Evolutionary conservation across 1,284 basidiomycete species (phyloP), one percentile per base, ranked within the genome.

Genomic region (Cryptococcus sp.): DNA sequence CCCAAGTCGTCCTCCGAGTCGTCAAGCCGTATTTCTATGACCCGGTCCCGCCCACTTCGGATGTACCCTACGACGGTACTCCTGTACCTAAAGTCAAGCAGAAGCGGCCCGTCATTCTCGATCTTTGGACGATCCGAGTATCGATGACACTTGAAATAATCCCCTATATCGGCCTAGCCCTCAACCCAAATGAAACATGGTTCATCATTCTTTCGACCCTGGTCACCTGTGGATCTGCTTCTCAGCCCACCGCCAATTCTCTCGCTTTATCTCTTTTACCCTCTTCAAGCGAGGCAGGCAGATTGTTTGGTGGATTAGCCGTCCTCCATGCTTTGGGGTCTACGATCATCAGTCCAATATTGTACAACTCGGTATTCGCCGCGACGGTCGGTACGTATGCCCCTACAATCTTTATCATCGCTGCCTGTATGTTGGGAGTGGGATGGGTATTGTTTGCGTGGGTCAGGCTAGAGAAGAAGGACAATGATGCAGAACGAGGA

Each of bases 61-160:
- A 36, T n/a, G 50, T 21, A 28, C 42, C 43, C 24, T 52, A 50
- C 31, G 21, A 22, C 23, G 24, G 43, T 36, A 56, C 2, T 28
- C 50, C 36, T 14, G 36, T 16, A 19, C 36, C 14, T 4, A 39
- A 39, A 19, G 36, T 39, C 36, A 39, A 39, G 36, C 36, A 39
- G 36, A 56, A 63, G 42, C 59, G 63, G 39, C 60, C 68, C 13
- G 63, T 69, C 19, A 54, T 53, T 5, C 67, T 77, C 60, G 66
- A 76, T 58, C 48, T 76, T 51, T 44, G 64, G 49, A 48, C 73
- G 52, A 25, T 73, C 49, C 61, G 73, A 43, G 34, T 69, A 48
- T 65, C 75, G 56, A 19, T 76, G 44, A 2, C 71, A 45, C 46
- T 90, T 60, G 85, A 90, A 57, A 51, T 83, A 39, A 31, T 82